Evolutionary conservation across 768 basidiomycete species (phyloP).

Genomic region (Lenzites betulinus): DNA sequence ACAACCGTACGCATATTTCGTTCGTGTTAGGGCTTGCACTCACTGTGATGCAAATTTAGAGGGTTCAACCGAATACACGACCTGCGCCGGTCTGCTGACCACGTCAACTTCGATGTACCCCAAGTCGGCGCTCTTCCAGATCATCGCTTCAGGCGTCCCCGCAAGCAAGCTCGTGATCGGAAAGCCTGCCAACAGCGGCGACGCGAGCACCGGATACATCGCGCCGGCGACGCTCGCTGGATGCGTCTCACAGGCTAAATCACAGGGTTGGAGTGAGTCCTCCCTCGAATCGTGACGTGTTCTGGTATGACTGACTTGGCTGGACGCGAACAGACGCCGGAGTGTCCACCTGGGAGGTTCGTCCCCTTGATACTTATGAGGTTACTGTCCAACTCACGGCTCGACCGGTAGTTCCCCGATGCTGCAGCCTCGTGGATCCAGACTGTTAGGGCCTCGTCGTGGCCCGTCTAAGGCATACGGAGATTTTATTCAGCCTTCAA

Average conservation of each 20-base stretch:
- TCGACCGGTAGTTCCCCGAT: slow-evolving; percentile 38
- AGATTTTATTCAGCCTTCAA: too few species aligned
- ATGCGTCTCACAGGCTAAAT: slow-evolving; percentile 62
- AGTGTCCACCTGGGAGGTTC: slow-evolving; percentile 45
- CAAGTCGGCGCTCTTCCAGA: slow-evolving; percentile 56
- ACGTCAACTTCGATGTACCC: slow-evolving; percentile 65
- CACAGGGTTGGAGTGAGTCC: slow-evolving; percentile 68
- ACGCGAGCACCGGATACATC: slow-evolving; percentile 59
- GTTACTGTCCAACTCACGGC: not conserved
- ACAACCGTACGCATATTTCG: slow-evolving; percentile 34
- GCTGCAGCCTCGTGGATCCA: slow-evolving; percentile 41
- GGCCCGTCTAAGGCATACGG: slow-evolving; percentile 29
- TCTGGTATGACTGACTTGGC: not conserved
- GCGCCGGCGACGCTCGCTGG: slow-evolving; percentile 52
- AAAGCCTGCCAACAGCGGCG: slow-evolving; percentile 46
- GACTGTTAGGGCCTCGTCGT: slow-evolving; percentile 38
- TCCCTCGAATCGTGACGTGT: not conserved
- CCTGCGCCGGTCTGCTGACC: slow-evolving; percentile 59
- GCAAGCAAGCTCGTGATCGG: slow-evolving; percentile 58
- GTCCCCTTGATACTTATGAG: not conserved
- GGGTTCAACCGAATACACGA: slow-evolving; percentile 63
- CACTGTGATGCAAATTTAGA: slow-evolving; percentile 39
- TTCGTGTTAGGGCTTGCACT: not conserved
- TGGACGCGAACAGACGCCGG: slow-evolving; percentile 33
- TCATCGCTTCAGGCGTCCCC: slow-evolving; percentile 47